Base-by-base conservation (phyloP, 2,329 filamentous ascomycete species). In the Cladosporium oxysporum region DNA sequence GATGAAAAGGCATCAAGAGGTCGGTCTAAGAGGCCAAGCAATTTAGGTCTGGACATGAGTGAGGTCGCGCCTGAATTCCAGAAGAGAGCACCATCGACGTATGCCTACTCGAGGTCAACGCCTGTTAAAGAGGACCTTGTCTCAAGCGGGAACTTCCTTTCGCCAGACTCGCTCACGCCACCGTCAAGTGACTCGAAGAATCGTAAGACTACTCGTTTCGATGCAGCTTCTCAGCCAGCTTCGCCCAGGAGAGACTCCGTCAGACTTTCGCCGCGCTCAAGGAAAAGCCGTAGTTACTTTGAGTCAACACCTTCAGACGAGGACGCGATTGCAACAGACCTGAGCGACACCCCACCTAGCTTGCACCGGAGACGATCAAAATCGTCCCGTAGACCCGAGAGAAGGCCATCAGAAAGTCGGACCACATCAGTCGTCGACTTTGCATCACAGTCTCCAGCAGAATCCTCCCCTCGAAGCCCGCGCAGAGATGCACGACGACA, bases 121-220 rank as follows among this genome's bases (percentile, higher is more conserved):
- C 76, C 72, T 74, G 64, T 73, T 65, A 47, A 71, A 65, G 64
- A 72, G 29, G 67, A 75, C 5, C 73, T 74, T 1, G 77, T 77
- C 49, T 77, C 77, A 44, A 76, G 73, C 29, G 81, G 81, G 33
- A 80, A 76, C 31, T 78, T 81, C 59, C 75, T 84, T 21, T 83
- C 84, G 8, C 83, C 83, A 29, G 83, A 85, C 67, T 71, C 79
- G 5, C 75, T 81, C 49, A 81, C 80, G 31, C 80, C 81, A 35
- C 67, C 78, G 6, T 74, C 75, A 21, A 66, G 68, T 23, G 68
- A 65, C 10, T 49, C 23, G 41, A 49, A 35, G 47, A 49, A 50
- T 14, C 64, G 63, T 23, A 28, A 63, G 35, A 26, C 65, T 11
- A 41, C 58, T 55, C 52, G 63, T 18, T 64, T 63, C 28, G 59